Conservation (phyloP, 371 early-diverging fungal genomes). For the Rhizopus sp. region DNA sequence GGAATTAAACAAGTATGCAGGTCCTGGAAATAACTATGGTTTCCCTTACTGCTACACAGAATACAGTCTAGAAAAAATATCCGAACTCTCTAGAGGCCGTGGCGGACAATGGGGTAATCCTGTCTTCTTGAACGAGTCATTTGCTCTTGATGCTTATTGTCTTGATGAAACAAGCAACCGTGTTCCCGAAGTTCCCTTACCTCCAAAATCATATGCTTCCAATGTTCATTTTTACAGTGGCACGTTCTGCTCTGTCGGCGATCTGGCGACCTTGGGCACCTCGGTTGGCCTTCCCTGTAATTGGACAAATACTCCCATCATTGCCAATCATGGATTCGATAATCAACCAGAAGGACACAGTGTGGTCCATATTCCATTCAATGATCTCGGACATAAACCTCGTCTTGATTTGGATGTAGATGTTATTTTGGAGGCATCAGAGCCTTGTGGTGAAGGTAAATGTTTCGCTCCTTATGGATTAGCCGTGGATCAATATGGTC, state of each 20-base stretch:
- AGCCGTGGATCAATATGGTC: slow-evolving; percentile 39
- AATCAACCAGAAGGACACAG: slow-evolving; percentile 33
- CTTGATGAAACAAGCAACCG: slow-evolving; percentile 26
- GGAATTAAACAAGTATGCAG: slow-evolving; percentile 44
- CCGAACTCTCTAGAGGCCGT: slow-evolving; percentile 21
- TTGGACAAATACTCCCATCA: slow-evolving; percentile 50
- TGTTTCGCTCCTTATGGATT: slow-evolving; percentile 42
- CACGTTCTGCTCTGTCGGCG: slow-evolving; percentile 45
- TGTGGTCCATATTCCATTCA: slow-evolving; percentile 40
- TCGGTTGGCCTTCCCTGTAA: slow-evolving; percentile 54
- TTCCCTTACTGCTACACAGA: slow-evolving; percentile 50
- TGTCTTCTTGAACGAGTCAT: slow-evolving; percentile 32
- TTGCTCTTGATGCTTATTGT: slow-evolving; percentile 36
- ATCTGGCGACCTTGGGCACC: slow-evolving; percentile 29
- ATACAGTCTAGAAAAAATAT: slow-evolving; percentile 23
- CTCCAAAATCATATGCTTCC: slow-evolving; percentile 25
- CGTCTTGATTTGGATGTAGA: slow-evolving; percentile 42
- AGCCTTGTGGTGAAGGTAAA: slow-evolving; percentile 18
- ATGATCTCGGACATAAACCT: slow-evolving; percentile 48
- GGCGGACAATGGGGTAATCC: slow-evolving; percentile 51
- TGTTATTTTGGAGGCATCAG: slow-evolving; percentile 29
- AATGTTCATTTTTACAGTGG: slow-evolving; percentile 45
- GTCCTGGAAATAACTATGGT: slow-evolving; percentile 33
- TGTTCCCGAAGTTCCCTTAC: slow-evolving; percentile 32
- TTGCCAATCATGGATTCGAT: slow-evolving; percentile 37